Conservation (phyloP, 106 monocot genomes). For the Acanthochlamys bracteata region DNA sequence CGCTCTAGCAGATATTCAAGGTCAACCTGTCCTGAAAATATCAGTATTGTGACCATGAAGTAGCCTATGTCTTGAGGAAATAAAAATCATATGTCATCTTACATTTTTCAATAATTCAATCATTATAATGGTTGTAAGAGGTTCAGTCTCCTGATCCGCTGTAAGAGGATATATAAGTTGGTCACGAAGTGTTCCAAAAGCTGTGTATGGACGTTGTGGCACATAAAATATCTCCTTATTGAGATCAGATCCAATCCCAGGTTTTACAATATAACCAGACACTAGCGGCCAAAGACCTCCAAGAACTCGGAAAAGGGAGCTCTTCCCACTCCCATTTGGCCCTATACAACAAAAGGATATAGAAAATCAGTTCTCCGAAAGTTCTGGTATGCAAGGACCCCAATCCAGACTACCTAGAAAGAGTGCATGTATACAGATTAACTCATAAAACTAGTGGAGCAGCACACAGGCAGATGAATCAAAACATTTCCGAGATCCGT, state of each 20-base stretch:
- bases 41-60: too few relatives aligned
- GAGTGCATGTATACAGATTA: too few relatives aligned
- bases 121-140: constrained; percentile 78
- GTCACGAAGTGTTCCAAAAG: constrained; percentile 97
- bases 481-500: too few relatives aligned
- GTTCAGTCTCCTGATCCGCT: constrained; percentile 63
- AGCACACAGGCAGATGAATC: too few relatives aligned
- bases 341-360: constrained; percentile 42
- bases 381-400: too few relatives aligned
- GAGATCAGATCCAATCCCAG: constrained; percentile 95
- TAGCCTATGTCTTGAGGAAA: too few relatives aligned
- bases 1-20: constrained; percentile 92
- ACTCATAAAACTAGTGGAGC: too few relatives aligned
- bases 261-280: constrained; percentile 86
- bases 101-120: constrained; percentile 93
- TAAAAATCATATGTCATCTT: too few relatives aligned
- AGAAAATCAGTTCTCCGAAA: neutral
- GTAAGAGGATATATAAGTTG: constrained; percentile 97
- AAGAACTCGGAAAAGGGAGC: constrained; percentile 96
- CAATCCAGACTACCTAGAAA: too few relatives aligned
- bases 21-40: constrained; percentile 58
- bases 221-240: constrained; percentile 99
- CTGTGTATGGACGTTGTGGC: constrained; percentile 96
- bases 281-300: constrained; percentile 98
- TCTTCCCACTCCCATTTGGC: constrained; percentile 99